Evolutionary conservation across 305 asterid species (phyloP).

Genomic region (Rubia balearica): DNA sequence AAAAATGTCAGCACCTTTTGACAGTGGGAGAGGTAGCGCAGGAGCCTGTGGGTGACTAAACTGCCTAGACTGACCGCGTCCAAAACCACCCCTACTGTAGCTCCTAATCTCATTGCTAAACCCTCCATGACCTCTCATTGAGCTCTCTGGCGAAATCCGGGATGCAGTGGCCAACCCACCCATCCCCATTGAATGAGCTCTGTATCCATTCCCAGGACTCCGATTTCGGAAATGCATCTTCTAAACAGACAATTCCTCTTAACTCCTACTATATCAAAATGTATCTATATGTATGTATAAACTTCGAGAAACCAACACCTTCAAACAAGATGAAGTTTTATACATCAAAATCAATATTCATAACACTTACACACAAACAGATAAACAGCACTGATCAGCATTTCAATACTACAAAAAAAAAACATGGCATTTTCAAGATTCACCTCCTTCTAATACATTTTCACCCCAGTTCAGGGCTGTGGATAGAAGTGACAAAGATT

Average conservation of each 20-base stretch:
- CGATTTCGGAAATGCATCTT: constrained; percentile 76
- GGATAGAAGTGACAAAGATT: constrained; percentile 4
- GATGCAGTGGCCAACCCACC: constrained; percentile 40
- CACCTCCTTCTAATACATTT: background rate
- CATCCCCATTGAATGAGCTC: constrained; percentile 56
- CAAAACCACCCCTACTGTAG: constrained; percentile 45
- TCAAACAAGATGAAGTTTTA: constrained; percentile 4
- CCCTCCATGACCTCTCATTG: constrained; percentile 50
- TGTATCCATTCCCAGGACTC: constrained; percentile 62
- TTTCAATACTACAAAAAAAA: background rate
- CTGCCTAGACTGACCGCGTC: constrained; percentile 53
- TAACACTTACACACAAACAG: background rate
- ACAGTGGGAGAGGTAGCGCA: constrained; percentile 28
- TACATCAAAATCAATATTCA: constrained; percentile 2
- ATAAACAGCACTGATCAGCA: background rate
- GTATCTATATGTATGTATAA: background rate
- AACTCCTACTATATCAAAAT: background rate
- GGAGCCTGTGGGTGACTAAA: constrained; percentile 36
- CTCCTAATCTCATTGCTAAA: constrained; percentile 46
- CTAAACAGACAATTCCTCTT: background rate
- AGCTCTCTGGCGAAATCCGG: constrained; percentile 56
- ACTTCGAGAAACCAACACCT: constrained; percentile 14
- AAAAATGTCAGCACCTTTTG: constrained; percentile 47
- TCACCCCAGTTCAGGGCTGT: background rate
- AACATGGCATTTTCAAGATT: background rate